Percentiles rank a stretch among this genome's conserved stretches.
Evolutionary conservation across 139 green algal genomes (phyloP).

Genomic region (Dunaliella primolecta): DNA sequence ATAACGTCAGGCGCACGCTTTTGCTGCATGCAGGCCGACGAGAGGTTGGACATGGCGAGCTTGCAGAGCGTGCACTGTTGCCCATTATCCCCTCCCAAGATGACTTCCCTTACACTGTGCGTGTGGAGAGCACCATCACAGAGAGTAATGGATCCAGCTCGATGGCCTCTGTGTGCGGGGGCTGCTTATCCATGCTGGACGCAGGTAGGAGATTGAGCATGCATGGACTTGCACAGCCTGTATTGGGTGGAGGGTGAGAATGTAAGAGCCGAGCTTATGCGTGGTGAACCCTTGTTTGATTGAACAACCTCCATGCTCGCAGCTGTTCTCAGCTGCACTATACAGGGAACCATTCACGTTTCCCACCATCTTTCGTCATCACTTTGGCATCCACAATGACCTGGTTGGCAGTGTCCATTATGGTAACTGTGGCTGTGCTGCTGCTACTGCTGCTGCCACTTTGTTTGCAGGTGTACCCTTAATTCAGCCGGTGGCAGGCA

Average conservation of each 20-base stretch:
- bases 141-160: conserved; percentile 93
- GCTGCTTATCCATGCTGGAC: conserved; percentile 89
- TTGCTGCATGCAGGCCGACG: conserved; percentile 72
- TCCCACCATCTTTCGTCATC: no score
- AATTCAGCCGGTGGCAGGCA: conserved; percentile 77
- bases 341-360: no score
- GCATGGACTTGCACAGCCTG: neutral
- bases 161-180: conserved; percentile 97
- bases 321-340: no score
- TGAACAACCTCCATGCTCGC: no score
- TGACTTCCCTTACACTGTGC: conserved; percentile 84
- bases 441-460: no score
- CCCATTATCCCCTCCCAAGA: conserved; percentile 70
- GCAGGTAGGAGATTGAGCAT: conserved; percentile 63
- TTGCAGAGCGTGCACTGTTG: conserved; percentile 83
- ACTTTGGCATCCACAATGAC: no score
- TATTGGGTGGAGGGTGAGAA: no score
- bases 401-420: no score
- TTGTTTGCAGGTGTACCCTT: conserved; percentile 95
- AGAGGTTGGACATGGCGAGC: conserved; percentile 88
- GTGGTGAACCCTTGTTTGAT: no score
- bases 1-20: no score
- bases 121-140: conserved; percentile 94
- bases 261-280: no score
- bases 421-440: no score